These are phyloP conservation scores for Annona cherimola DNA, from an alignment of 164 flowering plant species.

Conservation along the genomic window DNA sequence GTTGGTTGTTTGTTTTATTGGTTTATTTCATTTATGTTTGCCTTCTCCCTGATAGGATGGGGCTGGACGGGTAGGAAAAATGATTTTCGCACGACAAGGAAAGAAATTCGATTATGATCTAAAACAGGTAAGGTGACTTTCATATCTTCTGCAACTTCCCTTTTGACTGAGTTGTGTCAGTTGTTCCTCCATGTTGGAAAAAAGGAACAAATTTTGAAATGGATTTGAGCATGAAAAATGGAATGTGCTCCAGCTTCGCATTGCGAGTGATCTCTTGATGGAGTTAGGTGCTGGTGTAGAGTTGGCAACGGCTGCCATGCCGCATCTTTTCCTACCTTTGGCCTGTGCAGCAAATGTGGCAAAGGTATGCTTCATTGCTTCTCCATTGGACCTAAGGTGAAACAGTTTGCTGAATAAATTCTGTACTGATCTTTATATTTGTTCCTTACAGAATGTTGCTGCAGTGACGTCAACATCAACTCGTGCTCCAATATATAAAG, in stretches of 20 bases:
- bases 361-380: constrained; percentile 43
- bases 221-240: not conserved
- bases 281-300: constrained; percentile 96
- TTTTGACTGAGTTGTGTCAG: not conserved
- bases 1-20: not conserved
- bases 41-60: constrained; percentile 60
- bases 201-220: not conserved
- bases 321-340: constrained; percentile 92
- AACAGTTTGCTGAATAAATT: not conserved
- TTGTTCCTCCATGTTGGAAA: not conserved
- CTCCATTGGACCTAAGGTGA: not conserved
- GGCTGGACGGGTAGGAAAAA: constrained; percentile 96
- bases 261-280: constrained; percentile 94
- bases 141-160: not conserved
- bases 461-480: constrained; percentile 99
- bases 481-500: constrained; percentile 96
- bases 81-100: constrained; percentile 96
- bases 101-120: constrained; percentile 96
- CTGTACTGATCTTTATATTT: constrained; percentile 6
- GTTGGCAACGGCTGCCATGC: constrained; percentile 89
- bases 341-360: constrained; percentile 98
- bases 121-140: constrained; percentile 59
- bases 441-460: constrained; percentile 66
- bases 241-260: constrained; percentile 52
- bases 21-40: not conserved